A percentile compares a stretch with the other conserved stretches of the same genome.
Evolutionary conservation across 2,329 filamentous ascomycete species (phyloP).

Genomic region (Pseudovirgaria hyperparasitica): DNA sequence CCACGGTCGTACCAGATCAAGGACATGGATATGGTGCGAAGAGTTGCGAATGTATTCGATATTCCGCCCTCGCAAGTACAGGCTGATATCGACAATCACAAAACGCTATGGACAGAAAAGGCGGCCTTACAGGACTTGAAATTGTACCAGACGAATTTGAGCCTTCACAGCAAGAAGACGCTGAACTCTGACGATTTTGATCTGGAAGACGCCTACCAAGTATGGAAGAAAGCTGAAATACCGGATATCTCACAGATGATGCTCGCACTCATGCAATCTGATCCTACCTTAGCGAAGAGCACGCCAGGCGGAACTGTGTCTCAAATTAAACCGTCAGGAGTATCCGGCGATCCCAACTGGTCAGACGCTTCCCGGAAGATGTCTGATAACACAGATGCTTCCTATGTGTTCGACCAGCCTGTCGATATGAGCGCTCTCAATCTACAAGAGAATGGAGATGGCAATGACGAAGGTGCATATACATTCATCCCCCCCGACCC

Average conservation of each 20-base stretch:
- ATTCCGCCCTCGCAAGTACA: constrained; percentile 70
- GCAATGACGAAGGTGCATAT: constrained; percentile 51
- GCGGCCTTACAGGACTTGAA: constrained; percentile 86
- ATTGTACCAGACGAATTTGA: constrained; percentile 80
- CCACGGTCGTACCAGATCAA: constrained; percentile 86
- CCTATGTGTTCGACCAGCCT: constrained; percentile 52
- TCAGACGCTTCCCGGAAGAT: constrained; percentile 33
- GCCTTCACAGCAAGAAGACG: constrained; percentile 63
- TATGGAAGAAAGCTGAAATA: constrained; percentile 83
- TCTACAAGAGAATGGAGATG: constrained; percentile 37
- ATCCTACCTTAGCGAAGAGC: constrained; percentile 72
- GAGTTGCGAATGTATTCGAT: constrained; percentile 77
- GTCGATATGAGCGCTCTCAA: constrained; percentile 55
- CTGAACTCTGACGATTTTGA: constrained; percentile 81
- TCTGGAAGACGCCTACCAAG: constrained; percentile 71
- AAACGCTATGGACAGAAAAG: constrained; percentile 76
- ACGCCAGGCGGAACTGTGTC: constrained; percentile 49
- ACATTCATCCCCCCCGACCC: constrained; percentile 84
- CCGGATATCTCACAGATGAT: constrained; percentile 88
- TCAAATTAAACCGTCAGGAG: constrained; percentile 36
- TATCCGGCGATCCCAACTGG: constrained; percentile 26
- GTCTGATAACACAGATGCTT: constrained; percentile 33
- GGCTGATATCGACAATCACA: constrained; percentile 72
- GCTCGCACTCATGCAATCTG: constrained; percentile 74
- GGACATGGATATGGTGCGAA: constrained; percentile 88